These are phyloP conservation scores for Neurospora pannonica DNA, from an alignment of 495 filamentous ascomycete species.

Conservation along the genomic window DNA sequence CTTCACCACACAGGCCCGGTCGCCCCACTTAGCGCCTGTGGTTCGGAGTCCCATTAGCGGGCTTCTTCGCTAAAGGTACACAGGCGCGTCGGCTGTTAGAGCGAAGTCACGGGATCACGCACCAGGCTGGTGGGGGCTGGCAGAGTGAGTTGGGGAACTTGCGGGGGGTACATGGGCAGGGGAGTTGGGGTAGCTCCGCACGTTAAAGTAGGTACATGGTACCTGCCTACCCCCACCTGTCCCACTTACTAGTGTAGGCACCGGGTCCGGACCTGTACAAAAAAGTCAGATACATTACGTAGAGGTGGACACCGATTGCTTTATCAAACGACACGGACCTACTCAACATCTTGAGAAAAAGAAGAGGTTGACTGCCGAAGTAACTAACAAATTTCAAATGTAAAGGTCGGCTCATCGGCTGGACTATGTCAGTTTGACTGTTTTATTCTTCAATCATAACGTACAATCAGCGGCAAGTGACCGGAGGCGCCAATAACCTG, in stretches of 20 bases:
- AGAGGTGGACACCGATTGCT: background rate
- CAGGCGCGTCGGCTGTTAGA: background rate
- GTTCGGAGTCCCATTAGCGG: background rate
- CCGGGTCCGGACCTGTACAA: background rate
- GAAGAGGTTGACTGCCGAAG: background rate
- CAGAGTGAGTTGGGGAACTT: background rate
- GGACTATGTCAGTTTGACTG: background rate
- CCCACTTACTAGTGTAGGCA: background rate
- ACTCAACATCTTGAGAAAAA: background rate
- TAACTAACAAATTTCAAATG: background rate
- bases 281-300: background rate
- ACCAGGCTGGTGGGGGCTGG: background rate
- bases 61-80: background rate
- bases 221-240: background rate
- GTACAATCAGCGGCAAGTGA: background rate
- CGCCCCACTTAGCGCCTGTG: background rate
- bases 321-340: background rate
- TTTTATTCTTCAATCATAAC: background rate
- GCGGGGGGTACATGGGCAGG: background rate
- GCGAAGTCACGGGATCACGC: background rate
- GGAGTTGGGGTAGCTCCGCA: background rate
- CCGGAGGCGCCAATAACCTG: background rate
- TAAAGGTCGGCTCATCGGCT: background rate
- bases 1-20: background rate
- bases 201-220: background rate